A percentile compares a stretch with the other conserved stretches of the same genome.
Conservation (phyloP, 257 asterid species). For the Ilex asprella region DNA sequence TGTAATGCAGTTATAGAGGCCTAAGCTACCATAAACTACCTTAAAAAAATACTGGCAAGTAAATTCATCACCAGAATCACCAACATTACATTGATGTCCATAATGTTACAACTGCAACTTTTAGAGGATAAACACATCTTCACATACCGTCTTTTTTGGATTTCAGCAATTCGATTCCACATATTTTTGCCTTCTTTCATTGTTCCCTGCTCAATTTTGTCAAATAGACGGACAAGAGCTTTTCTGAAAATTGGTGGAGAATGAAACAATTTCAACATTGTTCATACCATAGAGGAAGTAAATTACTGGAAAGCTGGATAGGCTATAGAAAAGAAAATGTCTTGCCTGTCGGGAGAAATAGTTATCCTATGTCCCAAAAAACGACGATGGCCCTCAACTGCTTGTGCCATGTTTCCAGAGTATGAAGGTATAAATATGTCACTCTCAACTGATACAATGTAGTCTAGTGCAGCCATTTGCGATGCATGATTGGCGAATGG, state of each 20-base stretch:
- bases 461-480: slow-evolving; percentile 95
- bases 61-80: neutral
- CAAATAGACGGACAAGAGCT: slow-evolving; percentile 76
- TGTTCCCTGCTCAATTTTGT: slow-evolving; percentile 62
- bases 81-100: neutral
- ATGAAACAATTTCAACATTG: neutral
- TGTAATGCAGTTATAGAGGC: neutral
- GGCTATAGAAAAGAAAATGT: slow-evolving; percentile 1
- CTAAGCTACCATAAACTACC: too few species aligned
- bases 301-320: neutral
- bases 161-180: slow-evolving; percentile 51
- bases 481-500: slow-evolving; percentile 84
- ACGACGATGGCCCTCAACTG: slow-evolving; percentile 98
- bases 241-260: slow-evolving; percentile 40
- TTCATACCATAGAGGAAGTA: too few species aligned
- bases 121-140: neutral
- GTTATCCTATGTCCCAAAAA: slow-evolving; percentile 87
- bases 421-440: slow-evolving; percentile 87
- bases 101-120: neutral
- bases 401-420: slow-evolving; percentile 94
- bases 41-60: neutral
- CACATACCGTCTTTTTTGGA: slow-evolving; percentile 69
- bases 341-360: slow-evolving; percentile 78
- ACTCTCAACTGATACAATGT: slow-evolving; percentile 84
- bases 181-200: slow-evolving; percentile 66